Base-by-base conservation (phyloP, 2,329 filamentous ascomycete species). In the Fusarium luffae region DNA sequence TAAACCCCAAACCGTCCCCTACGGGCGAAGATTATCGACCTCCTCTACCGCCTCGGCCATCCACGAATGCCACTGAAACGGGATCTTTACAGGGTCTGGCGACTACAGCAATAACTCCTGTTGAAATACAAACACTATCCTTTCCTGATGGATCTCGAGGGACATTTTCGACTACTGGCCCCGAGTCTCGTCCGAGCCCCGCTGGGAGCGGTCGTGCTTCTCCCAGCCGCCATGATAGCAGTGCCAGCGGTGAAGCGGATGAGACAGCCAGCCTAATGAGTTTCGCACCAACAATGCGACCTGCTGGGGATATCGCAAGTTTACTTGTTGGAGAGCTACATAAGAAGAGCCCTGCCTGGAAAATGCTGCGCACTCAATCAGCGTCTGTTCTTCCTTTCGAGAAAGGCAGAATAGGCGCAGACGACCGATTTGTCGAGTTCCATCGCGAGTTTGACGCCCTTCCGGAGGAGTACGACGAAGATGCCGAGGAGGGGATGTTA, bases 81-180 rank as follows among this genome's bases (percentile, higher is more conserved):
- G 71, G 79, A 79, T 68, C 80, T 79, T 75, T 84, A 57, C 84
- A 83, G 68, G 89, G 91, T 3, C 89, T 89, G 63, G 89, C 95
- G 49, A 98, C 94, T 5, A 98, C 94, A 1, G 94, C 94, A 12
- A 77, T 98, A 16, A 95, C 93, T 1, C 87, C 93, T 18, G 86
- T 94, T 66, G 94, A 95, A 71, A 90, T 94, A 58, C 91, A 93
- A 72, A 93, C 92, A 0, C 85, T 94, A 51, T 89, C 90, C 2
- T 91, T 92, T 68, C 89, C 89, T 13, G 92, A 93, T 77, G 89
- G 88, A 63, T 88, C 88, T 21, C 85, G 88, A 63, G 90, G 91
- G 40, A 90, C 87, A 3, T 91, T 91, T 74, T 80, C 85, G 50
- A 82, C 78, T 23, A 77, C 77, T 18, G 80, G 72, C 40, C 73